Evolutionary conservation across 176 grass and related monocot species (phyloP).

Genomic region (Hordeum marinum): DNA sequence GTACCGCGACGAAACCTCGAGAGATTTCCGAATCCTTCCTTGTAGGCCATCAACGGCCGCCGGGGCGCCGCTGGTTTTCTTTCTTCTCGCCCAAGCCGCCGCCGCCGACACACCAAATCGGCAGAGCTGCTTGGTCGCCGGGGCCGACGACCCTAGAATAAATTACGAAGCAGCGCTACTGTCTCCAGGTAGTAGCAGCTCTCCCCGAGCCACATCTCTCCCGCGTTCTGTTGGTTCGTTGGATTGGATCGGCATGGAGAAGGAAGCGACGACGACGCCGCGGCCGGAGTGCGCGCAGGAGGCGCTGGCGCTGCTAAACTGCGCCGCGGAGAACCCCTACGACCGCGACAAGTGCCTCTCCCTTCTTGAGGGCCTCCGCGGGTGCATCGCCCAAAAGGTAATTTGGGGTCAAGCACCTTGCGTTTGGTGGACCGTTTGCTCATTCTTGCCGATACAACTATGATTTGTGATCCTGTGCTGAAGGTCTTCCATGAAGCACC

Average conservation of each 20-base stretch:
- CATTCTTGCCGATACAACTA: not conserved
- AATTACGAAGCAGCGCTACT: not conserved
- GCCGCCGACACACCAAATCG: not conserved
- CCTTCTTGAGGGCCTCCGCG: slow-evolving; percentile 56
- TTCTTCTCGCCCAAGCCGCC: slow-evolving; percentile 42
- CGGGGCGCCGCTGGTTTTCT: slow-evolving; percentile 32
- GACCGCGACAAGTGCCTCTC: slow-evolving; percentile 75
- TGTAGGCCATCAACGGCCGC: slow-evolving; percentile 24
- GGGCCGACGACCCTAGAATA: not conserved
- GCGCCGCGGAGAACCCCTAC: slow-evolving; percentile 51
- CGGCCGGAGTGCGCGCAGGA: slow-evolving; percentile 72
- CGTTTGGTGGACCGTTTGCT: not conserved
- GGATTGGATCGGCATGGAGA: slow-evolving; percentile 27
- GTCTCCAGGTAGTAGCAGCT: not conserved
- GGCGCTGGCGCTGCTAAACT: slow-evolving; percentile 88
- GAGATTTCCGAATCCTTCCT: not conserved
- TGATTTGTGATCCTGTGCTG: not conserved
- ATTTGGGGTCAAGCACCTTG: not conserved
- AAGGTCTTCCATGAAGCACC: not conserved
- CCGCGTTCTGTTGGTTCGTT: not conserved
- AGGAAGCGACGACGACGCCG: slow-evolving; percentile 36
- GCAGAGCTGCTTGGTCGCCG: not conserved
- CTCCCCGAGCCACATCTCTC: not conserved
- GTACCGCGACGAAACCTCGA: not conserved
- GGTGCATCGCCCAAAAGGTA: slow-evolving; percentile 81